A percentile compares a stretch with the other conserved stretches of the same genome.
Conservation (phyloP, 2,329 filamentous ascomycete species). For the Fusarium ramigenum region DNA sequence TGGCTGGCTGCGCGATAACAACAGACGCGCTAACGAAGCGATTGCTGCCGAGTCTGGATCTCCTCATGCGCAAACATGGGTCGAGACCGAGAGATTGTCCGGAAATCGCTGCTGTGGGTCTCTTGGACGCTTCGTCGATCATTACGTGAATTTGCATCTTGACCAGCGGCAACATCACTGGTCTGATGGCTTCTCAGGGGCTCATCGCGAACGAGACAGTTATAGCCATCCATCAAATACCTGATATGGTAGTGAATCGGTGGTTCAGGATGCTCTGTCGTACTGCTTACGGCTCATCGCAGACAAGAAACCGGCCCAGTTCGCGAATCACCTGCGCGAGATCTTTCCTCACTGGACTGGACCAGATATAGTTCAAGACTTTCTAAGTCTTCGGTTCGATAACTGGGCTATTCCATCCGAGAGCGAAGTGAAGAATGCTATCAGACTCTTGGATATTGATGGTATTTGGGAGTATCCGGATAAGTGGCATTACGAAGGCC, state of each 20-base stretch:
- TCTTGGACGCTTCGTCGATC: too few relatives aligned
- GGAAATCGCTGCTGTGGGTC: too few relatives aligned
- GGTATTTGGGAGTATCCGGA: background rate
- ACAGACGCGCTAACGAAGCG: background rate
- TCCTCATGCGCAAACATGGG: too few relatives aligned
- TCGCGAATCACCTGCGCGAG: rapidly evolving
- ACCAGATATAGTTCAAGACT: rapidly evolving
- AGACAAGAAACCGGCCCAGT: background rate
- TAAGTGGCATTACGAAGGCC: background rate
- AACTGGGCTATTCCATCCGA: background rate
- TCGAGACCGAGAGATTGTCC: too few relatives aligned
- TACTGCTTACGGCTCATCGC: background rate
- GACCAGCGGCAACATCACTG: too few relatives aligned
- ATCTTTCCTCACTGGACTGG: background rate
- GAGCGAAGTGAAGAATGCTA: rapidly evolving
- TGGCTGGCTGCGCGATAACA: background rate
- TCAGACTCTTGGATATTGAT: rapidly evolving
- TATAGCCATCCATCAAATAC: background rate
- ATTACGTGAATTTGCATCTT: too few relatives aligned
- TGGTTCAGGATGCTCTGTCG: background rate
- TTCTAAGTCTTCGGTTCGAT: background rate
- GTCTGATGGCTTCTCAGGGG: too few relatives aligned
- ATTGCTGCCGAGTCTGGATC: background rate
- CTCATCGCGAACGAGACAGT: too few relatives aligned
- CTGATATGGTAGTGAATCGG: rapidly evolving